Conservation (phyloP, 2,329 filamentous ascomycete species). For the Gaeumannomyces tritici region DNA sequence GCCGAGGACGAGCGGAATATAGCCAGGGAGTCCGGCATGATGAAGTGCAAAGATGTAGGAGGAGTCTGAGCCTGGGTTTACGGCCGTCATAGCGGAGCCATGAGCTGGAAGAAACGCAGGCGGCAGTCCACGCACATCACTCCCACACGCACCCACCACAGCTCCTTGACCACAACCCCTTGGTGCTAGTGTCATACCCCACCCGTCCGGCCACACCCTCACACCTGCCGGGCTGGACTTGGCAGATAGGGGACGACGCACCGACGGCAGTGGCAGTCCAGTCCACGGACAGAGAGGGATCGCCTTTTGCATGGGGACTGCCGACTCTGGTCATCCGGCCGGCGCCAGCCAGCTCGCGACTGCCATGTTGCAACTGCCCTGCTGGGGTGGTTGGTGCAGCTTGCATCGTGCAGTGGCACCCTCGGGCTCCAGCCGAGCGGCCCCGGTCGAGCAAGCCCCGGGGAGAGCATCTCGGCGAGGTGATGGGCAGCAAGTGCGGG, state of each 20-base stretch:
- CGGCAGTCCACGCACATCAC: no score
- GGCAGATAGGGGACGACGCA: neutral
- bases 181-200: neutral
- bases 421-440: neutral
- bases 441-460: neutral
- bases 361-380: neutral
- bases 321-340: neutral
- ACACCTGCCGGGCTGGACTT: neutral
- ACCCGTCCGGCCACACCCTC: no score
- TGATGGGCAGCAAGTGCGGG: neutral
- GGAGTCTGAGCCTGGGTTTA: no score
- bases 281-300: neutral
- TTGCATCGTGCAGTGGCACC: neutral
- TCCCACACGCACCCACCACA: neutral
- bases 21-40: neutral
- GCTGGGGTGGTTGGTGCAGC: no score
- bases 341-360: neutral
- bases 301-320: neutral
- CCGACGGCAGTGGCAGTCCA: neutral
- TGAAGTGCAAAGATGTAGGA: no score
- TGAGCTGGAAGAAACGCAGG: neutral
- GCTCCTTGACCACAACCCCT: no score
- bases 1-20: neutral
- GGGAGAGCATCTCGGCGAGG: neutral
- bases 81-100: neutral